phyloP scores from a whole-genome alignment of 305 asterid species.

The Coffea humblotiana region DNA sequence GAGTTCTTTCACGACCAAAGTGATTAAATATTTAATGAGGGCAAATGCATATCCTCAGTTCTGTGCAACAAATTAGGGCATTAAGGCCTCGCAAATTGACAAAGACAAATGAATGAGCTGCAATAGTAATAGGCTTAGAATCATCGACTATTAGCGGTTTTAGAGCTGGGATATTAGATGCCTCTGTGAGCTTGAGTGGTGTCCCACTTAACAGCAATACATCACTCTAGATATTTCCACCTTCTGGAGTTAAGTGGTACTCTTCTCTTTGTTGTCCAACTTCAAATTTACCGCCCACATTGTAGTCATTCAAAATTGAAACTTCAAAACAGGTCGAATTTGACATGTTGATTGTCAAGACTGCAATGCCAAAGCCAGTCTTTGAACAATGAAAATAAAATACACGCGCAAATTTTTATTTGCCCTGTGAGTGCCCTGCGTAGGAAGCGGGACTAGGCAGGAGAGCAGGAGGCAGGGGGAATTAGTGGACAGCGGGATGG shows the following conservation, averaged over 20 bases:
- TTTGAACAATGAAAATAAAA: slow-evolving; percentile 71
- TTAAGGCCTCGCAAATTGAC: slow-evolving; percentile 46
- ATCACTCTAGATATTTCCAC: slow-evolving; percentile 63
- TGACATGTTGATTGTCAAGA: slow-evolving; percentile 72
- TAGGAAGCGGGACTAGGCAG: no score
- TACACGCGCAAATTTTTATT: slow-evolving; percentile 60
- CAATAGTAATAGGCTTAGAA: slow-evolving; percentile 38
- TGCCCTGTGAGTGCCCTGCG: no score
- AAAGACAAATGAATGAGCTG: slow-evolving; percentile 58
- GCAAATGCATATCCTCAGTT: neutral
- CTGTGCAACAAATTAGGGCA: slow-evolving; percentile 67
- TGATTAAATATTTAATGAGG: neutral
- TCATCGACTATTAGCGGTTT: slow-evolving; percentile 48
- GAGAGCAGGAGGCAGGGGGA: no score
- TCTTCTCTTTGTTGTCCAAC: slow-evolving; percentile 48
- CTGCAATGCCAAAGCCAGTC: slow-evolving; percentile 35
- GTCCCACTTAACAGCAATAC: slow-evolving; percentile 58
- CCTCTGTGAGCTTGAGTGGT: slow-evolving; percentile 57
- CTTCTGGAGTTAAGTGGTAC: slow-evolving; percentile 68
- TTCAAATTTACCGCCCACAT: neutral
- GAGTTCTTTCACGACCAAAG: neutral
- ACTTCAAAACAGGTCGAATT: slow-evolving; percentile 57
- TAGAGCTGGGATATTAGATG: slow-evolving; percentile 53
- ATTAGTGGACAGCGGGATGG: no score
- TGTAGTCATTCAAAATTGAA: slow-evolving; percentile 34